Evolutionary conservation across 2,329 filamentous ascomycete species (phyloP).

Genomic region (Neophaeococcomyces mojaviensis): DNA sequence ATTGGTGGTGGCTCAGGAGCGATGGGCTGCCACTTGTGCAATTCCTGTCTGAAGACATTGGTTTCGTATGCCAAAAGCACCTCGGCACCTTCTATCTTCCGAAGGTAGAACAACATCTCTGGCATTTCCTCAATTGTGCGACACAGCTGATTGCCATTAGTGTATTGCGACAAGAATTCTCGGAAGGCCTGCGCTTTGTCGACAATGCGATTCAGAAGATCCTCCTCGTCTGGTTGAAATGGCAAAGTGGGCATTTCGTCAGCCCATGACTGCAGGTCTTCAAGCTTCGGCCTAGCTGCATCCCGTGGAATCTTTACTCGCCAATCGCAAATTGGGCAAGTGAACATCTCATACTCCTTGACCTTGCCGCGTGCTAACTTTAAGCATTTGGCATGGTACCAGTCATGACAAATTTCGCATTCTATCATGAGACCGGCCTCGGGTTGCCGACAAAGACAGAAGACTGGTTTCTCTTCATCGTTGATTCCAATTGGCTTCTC

Average conservation of each 20-base stretch:
- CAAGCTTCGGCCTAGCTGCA: slow-evolving; percentile 87
- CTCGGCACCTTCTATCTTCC: slow-evolving; percentile 95
- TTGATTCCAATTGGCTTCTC: slow-evolving; percentile 44
- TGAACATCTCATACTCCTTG: slow-evolving; percentile 97
- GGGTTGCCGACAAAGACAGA: slow-evolving; percentile 88
- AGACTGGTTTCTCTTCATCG: slow-evolving; percentile 67
- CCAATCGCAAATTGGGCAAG: slow-evolving; percentile 96
- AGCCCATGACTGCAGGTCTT: slow-evolving; percentile 76
- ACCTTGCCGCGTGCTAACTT: slow-evolving; percentile 97
- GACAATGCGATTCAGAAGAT: slow-evolving; percentile 76
- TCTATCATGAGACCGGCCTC: slow-evolving; percentile 99
- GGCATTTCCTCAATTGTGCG: slow-evolving; percentile 79
- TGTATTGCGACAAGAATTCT: slow-evolving; percentile 70
- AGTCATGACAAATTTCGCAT: slow-evolving; percentile 95
- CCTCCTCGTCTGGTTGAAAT: slow-evolving; percentile 94
- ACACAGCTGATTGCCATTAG: slow-evolving; percentile 61
- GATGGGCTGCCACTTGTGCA: slow-evolving; percentile 91
- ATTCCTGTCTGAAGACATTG: slow-evolving; percentile 93
- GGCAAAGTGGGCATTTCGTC: slow-evolving; percentile 73
- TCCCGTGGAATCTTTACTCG: slow-evolving; percentile 94
- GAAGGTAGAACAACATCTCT: slow-evolving; percentile 86
- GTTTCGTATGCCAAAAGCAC: slow-evolving; percentile 86
- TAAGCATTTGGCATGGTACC: slow-evolving; percentile 97
- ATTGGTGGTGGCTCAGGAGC: slow-evolving; percentile 79
- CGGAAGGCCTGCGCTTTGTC: slow-evolving; percentile 78